Evolutionary conservation across 179 eudicot species (phyloP).

Genomic region (Beta corolliflora): DNA sequence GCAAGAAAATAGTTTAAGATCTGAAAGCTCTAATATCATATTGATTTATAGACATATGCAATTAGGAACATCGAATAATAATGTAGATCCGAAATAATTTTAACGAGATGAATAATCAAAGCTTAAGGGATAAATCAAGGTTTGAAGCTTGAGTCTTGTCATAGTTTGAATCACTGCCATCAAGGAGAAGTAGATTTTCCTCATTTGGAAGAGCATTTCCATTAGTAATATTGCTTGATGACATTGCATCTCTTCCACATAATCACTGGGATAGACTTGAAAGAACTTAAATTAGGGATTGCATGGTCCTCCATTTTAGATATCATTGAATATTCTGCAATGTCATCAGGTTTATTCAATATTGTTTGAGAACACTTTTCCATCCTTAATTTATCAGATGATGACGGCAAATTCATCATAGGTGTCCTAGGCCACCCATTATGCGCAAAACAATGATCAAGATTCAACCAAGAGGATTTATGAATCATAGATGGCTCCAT

Average conservation of each 20-base stretch:
- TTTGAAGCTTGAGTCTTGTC: conserved; percentile 1
- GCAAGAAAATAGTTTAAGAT: background rate
- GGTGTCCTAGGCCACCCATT: background rate
- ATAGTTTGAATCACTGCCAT: background rate
- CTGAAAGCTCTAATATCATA: background rate
- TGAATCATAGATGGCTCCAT: conserved; percentile 32
- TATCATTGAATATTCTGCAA: background rate
- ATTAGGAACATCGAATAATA: too few species aligned
- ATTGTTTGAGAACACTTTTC: background rate
- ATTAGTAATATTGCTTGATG: background rate
- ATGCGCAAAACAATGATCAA: background rate
- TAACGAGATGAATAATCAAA: background rate
- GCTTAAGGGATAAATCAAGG: conserved; percentile 28
- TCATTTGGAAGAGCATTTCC: background rate
- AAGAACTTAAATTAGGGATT: background rate
- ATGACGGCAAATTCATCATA: background rate
- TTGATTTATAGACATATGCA: too few species aligned
- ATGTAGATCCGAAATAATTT: too few species aligned
- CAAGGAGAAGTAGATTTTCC: background rate
- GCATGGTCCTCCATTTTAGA: background rate
- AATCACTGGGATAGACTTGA: too few species aligned
- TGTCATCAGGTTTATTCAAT: background rate
- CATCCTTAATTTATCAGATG: background rate
- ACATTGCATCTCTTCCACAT: too few species aligned
- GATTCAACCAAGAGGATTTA: conserved; percentile 20